phyloP scores from a whole-genome alignment of 2,329 filamentous ascomycete genomes.

The Plectosphaerella plurivora region DNA sequence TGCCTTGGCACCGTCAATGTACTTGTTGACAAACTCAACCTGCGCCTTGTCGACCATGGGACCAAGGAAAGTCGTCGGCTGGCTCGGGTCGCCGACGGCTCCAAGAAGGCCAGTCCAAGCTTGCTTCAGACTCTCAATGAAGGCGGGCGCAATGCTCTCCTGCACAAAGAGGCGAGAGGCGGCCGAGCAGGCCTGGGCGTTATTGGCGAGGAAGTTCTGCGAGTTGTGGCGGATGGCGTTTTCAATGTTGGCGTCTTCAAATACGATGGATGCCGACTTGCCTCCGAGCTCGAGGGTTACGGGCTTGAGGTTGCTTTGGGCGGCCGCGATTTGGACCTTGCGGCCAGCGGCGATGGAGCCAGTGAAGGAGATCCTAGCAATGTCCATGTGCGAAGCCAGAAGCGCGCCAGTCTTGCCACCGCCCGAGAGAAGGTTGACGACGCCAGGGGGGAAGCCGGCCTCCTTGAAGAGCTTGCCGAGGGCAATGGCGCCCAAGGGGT shows the following conservation, averaged over 20 bases:
- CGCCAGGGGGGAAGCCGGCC: constrained; percentile 13
- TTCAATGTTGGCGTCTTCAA: constrained; percentile 41
- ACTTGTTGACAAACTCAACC: constrained; percentile 83
- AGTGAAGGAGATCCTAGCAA: constrained; percentile 9
- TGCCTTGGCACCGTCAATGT: constrained; percentile 64
- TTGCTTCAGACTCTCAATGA: constrained; percentile 74
- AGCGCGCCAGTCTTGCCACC: constrained; percentile 1
- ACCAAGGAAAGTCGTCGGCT: constrained; percentile 76
- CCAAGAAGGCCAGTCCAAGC: constrained; percentile 58
- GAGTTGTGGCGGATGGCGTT: constrained; percentile 53
- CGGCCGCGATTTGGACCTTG: constrained; percentile 11
- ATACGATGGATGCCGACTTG: constrained; percentile 38
- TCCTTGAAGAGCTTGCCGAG: constrained; percentile 55
- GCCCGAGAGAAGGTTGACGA: constrained; percentile 10
- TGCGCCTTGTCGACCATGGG: constrained; percentile 82
- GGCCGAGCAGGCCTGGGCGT: constrained; percentile 66
- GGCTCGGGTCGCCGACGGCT: constrained; percentile 84
- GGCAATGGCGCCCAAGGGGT: constrained; percentile 79
- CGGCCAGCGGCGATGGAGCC: neutral
- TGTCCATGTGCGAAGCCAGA: constrained; percentile 9
- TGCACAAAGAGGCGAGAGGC: constrained; percentile 83
- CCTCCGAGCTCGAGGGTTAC: constrained; percentile 41
- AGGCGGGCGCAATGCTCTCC: constrained; percentile 83
- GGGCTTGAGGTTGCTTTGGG: constrained; percentile 36
- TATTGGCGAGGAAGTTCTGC: constrained; percentile 70